Evolutionary conservation across 2,329 filamentous ascomycete species (phyloP), one percentile per base, ranked within the genome.

Genomic region (Sporothrix brasiliensis): DNA sequence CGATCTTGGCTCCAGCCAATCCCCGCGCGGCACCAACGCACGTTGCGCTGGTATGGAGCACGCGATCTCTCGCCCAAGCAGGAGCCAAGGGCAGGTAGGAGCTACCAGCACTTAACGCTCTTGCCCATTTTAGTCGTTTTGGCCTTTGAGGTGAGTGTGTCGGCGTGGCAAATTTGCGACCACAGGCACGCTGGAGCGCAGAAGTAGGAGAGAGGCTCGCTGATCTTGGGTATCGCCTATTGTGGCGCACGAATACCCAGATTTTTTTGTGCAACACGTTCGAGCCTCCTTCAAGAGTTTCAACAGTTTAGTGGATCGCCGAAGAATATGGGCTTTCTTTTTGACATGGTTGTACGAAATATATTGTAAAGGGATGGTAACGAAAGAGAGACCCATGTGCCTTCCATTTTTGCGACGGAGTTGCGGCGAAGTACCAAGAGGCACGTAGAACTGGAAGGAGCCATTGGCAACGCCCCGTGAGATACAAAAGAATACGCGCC

Each of bases 31-130:
- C 65, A 61, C 52, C 34, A n/a, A 56, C 56, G 67, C 73, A 74
- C 73, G 73, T 74, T 74, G 67, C 67, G 39, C 50, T 41, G 61
- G 68, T 72, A 53, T 68, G 68, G 72, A 70, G 71, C 73, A 73
- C 73, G 73, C 72, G 73, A 73, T 68, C 72, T 72, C 50, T 61
- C 65, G 24, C 69, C 70, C 27, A 71, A 72, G 49, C 61, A 68
- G 60, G 68, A 69, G 49, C 44, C 44, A 65, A 7, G 47, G 61
- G 44, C 44, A 44, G 58, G 63, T 39, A 67, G 30, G 63, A 41
- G 53, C 61, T 16, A 65, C 61, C 61, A 34, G 14, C 30, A 27
- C 19, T 41, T 27, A 30, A 14, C 30, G n/a, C 24, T 27, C 34
- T 41, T 19, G 39, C 13, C n/a, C 34, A n/a, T 54, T 44, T 27